Evolutionary conservation across 1,139 yeast species (phyloP).

Genomic region (Candida sojae): DNA sequence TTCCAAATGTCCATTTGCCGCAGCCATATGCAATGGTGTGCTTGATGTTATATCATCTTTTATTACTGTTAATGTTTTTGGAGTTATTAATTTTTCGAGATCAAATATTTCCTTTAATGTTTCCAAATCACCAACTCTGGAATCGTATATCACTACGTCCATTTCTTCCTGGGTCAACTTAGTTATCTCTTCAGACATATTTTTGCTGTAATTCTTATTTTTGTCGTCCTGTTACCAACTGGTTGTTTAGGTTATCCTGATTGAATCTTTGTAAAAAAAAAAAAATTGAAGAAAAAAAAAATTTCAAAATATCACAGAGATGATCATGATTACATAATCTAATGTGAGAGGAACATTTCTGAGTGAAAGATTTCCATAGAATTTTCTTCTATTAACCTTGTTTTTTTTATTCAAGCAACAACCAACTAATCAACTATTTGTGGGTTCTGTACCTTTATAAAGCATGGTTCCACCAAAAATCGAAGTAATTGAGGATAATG

Average conservation of each 20-base stretch:
- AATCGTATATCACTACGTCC: conserved; percentile 78
- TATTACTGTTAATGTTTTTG: conserved; percentile 48
- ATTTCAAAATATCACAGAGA: background rate
- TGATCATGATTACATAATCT: background rate
- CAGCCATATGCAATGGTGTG: conserved; percentile 91
- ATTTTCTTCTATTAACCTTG: background rate
- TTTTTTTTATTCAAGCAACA: no score
- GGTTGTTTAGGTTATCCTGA: no score
- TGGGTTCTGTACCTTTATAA: background rate
- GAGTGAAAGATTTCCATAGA: background rate
- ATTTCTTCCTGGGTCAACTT: conserved; percentile 64
- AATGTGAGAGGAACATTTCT: background rate
- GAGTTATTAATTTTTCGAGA: conserved; percentile 45
- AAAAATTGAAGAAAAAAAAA: background rate
- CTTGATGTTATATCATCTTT: conserved; percentile 65
- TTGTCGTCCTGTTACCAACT: no score
- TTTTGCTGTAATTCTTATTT: background rate
- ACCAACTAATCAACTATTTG: no score
- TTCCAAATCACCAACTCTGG: conserved; percentile 85
- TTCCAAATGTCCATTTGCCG: conserved; percentile 89
- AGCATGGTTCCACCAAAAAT: conserved; percentile 27
- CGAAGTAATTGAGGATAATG: conserved; percentile 19
- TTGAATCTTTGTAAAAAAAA: background rate
- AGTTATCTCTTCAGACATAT: conserved; percentile 8
- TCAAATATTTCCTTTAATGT: conserved; percentile 67